A percentile compares a stretch with the other conserved stretches of the same genome.
Conservation (phyloP, 2,329 filamentous ascomycete genomes). For the Fusarium ambrosium region DNA sequence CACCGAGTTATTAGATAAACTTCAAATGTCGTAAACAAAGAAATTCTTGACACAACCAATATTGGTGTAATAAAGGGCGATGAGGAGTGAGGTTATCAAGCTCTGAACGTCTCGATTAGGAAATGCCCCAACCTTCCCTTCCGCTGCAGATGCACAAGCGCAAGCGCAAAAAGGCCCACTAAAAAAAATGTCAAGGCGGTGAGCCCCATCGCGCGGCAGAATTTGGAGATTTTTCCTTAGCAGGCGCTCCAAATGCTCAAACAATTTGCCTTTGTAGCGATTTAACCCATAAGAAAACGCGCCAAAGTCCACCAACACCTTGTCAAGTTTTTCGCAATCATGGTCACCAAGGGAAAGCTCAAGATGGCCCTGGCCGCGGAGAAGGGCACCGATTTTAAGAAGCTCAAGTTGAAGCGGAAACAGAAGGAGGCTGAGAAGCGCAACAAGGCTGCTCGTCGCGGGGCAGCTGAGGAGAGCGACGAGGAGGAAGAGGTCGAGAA, state of each 20-base stretch:
- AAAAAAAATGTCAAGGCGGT: slow-evolving; percentile 49
- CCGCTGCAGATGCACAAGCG: not conserved
- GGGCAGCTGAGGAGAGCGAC: slow-evolving; percentile 48
- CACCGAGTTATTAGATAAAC: not conserved
- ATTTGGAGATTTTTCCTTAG: slow-evolving; percentile 50
- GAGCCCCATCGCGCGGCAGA: slow-evolving; percentile 44
- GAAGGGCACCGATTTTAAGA: slow-evolving; percentile 67
- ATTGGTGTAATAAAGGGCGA: not conserved
- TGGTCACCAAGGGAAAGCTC: slow-evolving; percentile 64
- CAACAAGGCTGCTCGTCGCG: slow-evolving; percentile 49
- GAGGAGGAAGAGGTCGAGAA: slow-evolving; percentile 50
- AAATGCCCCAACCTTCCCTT: slow-evolving; percentile 5
- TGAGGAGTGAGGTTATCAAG: not conserved
- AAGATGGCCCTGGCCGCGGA: slow-evolving; percentile 68
- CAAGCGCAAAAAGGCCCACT: slow-evolving; percentile 30
- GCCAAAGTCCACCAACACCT: slow-evolving; percentile 5
- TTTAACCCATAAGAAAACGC: slow-evolving; percentile 24
- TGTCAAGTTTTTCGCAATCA: slow-evolving; percentile 37
- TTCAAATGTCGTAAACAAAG: not conserved
- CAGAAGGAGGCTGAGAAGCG: slow-evolving; percentile 59
- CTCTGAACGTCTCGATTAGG: slow-evolving; percentile 11
- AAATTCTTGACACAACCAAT: not conserved
- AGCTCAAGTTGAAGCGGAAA: slow-evolving; percentile 64
- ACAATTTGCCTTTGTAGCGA: slow-evolving; percentile 31
- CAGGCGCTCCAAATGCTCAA: slow-evolving; percentile 19